Percentiles rank a stretch among this genome's conserved stretches.
Evolutionary conservation across 163 green algal genomes (phyloP).

Genomic region (Chlamydomonas reinhardtii): DNA sequence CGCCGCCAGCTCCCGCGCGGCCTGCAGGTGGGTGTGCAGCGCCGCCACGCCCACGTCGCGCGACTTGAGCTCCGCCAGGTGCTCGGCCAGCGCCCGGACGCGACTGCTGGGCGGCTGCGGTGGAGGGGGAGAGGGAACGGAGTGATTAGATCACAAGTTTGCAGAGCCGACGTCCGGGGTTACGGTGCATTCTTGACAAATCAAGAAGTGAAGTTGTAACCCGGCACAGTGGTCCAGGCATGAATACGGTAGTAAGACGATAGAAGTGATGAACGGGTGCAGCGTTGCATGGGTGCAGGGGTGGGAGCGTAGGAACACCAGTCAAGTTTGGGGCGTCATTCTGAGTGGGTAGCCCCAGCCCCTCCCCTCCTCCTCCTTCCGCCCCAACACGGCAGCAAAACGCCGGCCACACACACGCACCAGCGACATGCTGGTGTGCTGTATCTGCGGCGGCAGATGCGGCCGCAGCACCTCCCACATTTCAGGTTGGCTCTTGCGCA

Average conservation of each 20-base stretch:
- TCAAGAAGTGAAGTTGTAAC: too few species aligned
- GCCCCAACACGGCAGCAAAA: too few species aligned
- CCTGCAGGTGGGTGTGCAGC: neutral
- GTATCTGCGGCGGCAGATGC: neutral
- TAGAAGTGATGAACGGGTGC: too few species aligned
- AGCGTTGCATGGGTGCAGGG: too few species aligned
- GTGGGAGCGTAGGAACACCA: too few species aligned
- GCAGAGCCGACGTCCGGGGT: too few species aligned
- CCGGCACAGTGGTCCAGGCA: too few species aligned
- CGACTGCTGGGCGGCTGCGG: neutral
- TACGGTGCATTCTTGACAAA: too few species aligned
- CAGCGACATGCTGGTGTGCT: neutral
- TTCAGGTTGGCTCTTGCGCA: neutral
- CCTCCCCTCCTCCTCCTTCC: too few species aligned
- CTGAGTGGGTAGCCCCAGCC: too few species aligned
- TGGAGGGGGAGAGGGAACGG: neutral
- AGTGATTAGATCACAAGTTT: too few species aligned
- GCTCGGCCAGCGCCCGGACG: neutral
- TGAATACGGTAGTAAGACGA: neutral
- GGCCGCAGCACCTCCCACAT: slow-evolving; percentile 17
- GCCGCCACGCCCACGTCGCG: neutral
- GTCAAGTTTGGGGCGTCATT: too few species aligned
- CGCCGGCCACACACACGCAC: neutral
- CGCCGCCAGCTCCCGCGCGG: neutral
- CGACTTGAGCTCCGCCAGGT: neutral